phyloP scores from a whole-genome alignment of 345 rosid genomes.

The Cardamine occulta region DNA sequence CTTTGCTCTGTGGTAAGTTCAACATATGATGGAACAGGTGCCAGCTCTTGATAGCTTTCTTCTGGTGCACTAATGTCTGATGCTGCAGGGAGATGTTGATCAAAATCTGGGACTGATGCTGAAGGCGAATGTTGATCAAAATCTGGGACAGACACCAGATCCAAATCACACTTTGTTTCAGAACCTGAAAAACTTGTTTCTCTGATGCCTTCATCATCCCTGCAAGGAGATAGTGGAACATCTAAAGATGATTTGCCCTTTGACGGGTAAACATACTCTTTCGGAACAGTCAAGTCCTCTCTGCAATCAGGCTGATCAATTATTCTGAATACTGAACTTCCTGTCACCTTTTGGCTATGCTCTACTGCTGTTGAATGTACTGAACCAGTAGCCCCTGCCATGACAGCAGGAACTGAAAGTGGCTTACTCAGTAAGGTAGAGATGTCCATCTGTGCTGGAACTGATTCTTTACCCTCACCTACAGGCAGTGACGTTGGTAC shows the following conservation, averaged over 20 bases:
- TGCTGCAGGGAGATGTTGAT: constrained; percentile 52
- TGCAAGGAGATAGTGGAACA: constrained; percentile 52
- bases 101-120: constrained; percentile 54
- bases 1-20: constrained; percentile 70
- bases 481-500: constrained; percentile 52
- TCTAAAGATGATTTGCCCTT: constrained; percentile 59
- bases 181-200: constrained; percentile 50
- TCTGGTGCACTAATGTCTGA: constrained; percentile 55
- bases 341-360: constrained; percentile 50
- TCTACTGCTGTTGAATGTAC: constrained; percentile 43
- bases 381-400: constrained; percentile 49
- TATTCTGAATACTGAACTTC: constrained; percentile 49
- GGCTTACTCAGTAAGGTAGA: constrained; percentile 56
- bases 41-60: constrained; percentile 69
- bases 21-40: constrained; percentile 67
- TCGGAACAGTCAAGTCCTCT: constrained; percentile 53
- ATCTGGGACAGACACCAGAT: constrained; percentile 50
- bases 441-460: constrained; percentile 55
- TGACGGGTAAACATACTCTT: constrained; percentile 49
- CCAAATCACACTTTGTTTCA: constrained; percentile 52
- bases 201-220: constrained; percentile 54
- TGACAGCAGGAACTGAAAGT: constrained; percentile 43
- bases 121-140: constrained; percentile 56
- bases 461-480: constrained; percentile 53
- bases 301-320: constrained; percentile 51